Conservation (phyloP, 108 stramenopile genomes). For the Skeletonema menzelii region DNA sequence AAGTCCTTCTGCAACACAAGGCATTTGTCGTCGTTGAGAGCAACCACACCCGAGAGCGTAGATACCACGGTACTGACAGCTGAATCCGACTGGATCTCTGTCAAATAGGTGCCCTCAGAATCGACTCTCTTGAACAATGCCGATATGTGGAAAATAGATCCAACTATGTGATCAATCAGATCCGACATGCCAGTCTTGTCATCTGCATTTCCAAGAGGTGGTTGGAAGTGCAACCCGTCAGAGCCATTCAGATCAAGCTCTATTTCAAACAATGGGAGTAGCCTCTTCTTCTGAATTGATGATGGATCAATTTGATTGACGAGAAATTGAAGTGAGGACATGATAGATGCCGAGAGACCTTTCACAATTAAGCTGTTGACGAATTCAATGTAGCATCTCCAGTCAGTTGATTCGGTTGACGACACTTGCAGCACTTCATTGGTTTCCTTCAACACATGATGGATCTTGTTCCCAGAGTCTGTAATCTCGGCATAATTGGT, state of each 20-base stretch:
- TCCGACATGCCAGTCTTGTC: constrained; percentile 62
- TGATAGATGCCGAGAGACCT: constrained; percentile 69
- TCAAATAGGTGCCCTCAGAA: constrained; percentile 79
- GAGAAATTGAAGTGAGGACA: constrained; percentile 68
- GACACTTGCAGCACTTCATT: constrained; percentile 70
- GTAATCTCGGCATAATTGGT: constrained; percentile 70
- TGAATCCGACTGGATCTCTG: constrained; percentile 77
- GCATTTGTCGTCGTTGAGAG: constrained; percentile 61
- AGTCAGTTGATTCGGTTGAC: constrained; percentile 69
- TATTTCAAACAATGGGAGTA: constrained; percentile 81
- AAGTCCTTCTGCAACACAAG: constrained; percentile 63
- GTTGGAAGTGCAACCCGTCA: constrained; percentile 56
- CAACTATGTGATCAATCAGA: constrained; percentile 72
- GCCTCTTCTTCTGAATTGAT: constrained; percentile 53
- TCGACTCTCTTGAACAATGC: constrained; percentile 85
- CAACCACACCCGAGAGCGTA: constrained; percentile 59
- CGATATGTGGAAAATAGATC: constrained; percentile 77
- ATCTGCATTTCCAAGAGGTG: constrained; percentile 43
- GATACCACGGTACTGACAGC: constrained; percentile 69
- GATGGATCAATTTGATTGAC: constrained; percentile 73
- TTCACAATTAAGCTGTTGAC: constrained; percentile 81
- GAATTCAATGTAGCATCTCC: constrained; percentile 84
- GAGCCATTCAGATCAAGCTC: constrained; percentile 62
- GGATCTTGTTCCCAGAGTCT: constrained; percentile 79
- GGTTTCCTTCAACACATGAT: constrained; percentile 71